A percentile compares a stretch with the other conserved stretches of the same genome.
Evolutionary conservation across 768 basidiomycete species (phyloP).

Genomic region (Floccularia luteovirens): DNA sequence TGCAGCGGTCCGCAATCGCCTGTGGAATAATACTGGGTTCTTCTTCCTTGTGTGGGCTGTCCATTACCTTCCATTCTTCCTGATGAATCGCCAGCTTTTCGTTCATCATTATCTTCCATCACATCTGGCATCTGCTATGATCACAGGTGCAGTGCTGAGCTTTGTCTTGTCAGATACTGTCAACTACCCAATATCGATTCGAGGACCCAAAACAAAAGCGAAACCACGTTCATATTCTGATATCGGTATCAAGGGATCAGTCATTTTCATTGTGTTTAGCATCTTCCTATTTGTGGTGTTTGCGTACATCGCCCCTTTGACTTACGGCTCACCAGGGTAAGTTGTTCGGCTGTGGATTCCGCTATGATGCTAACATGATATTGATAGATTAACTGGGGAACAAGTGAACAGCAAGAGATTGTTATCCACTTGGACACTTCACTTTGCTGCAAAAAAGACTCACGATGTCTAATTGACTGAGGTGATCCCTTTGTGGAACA

Average conservation of each 20-base stretch:
- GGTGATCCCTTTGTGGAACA: background rate
- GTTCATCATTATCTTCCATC: slow-evolving; percentile 97
- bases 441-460: slow-evolving; percentile 74
- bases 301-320: slow-evolving; percentile 78
- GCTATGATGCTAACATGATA: slow-evolving; percentile 7
- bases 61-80: slow-evolving; percentile 96
- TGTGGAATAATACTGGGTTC: slow-evolving; percentile 95
- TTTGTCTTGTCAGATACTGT: slow-evolving; percentile 86
- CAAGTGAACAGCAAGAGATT: slow-evolving; percentile 80
- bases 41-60: slow-evolving; percentile 93
- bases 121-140: slow-evolving; percentile 85
- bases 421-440: slow-evolving; percentile 88
- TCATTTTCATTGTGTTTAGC: slow-evolving; percentile 49
- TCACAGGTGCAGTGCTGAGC: slow-evolving; percentile 88
- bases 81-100: slow-evolving; percentile 96
- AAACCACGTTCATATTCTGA: slow-evolving; percentile 58
- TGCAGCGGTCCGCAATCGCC: slow-evolving; percentile 83
- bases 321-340: slow-evolving; percentile 95
- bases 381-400: slow-evolving; percentile 69
- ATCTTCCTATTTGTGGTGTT: slow-evolving; percentile 59
- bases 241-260: slow-evolving; percentile 70
- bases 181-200: slow-evolving; percentile 81
- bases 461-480: slow-evolving; percentile 22
- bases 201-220: slow-evolving; percentile 51
- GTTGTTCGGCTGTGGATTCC: slow-evolving; percentile 18